Conservation (phyloP, 306 rosid genomes). For the Morella rubra region DNA sequence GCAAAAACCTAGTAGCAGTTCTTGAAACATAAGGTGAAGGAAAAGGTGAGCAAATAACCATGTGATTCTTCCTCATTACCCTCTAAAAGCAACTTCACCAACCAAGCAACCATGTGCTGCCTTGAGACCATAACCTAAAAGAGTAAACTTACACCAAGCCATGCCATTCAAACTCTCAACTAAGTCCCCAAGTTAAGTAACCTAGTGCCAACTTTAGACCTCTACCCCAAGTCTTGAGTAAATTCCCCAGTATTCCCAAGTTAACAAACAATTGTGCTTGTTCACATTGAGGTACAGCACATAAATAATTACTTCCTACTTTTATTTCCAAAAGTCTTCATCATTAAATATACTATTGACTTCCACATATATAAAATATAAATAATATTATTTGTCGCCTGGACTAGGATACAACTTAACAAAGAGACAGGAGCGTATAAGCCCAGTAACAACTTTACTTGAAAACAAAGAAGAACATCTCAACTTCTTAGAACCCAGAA, state of each 20-base stretch:
- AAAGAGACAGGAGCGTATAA: not conserved
- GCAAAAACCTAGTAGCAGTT: constrained; percentile 16
- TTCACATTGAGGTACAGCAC: not conserved
- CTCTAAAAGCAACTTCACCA: constrained; percentile 28
- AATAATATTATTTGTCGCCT: not conserved
- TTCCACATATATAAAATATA: not conserved
- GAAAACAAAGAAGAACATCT: not conserved
- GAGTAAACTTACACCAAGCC: not conserved
- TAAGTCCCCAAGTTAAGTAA: not conserved
- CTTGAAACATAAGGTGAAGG: constrained; percentile 17
- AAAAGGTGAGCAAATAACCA: constrained; percentile 40
- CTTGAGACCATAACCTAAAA: not conserved
- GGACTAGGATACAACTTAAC: not conserved
- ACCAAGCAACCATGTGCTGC: constrained; percentile 38
- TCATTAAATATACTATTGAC: not conserved
- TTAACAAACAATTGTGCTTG: constrained; percentile 21
- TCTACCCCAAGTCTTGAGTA: constrained; percentile 4
- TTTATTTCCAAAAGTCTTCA: constrained; percentile 2
- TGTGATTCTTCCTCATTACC: constrained; percentile 35
- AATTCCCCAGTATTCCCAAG: constrained; percentile 8
- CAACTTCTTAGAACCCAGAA: not conserved
- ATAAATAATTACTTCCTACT: too few relatives aligned
- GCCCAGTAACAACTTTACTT: not conserved
- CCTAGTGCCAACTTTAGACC: constrained; percentile 25
- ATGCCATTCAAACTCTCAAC: constrained; percentile 9